Base-by-base conservation (phyloP, 345 rosid species). In the Gossypium australe region DNA sequence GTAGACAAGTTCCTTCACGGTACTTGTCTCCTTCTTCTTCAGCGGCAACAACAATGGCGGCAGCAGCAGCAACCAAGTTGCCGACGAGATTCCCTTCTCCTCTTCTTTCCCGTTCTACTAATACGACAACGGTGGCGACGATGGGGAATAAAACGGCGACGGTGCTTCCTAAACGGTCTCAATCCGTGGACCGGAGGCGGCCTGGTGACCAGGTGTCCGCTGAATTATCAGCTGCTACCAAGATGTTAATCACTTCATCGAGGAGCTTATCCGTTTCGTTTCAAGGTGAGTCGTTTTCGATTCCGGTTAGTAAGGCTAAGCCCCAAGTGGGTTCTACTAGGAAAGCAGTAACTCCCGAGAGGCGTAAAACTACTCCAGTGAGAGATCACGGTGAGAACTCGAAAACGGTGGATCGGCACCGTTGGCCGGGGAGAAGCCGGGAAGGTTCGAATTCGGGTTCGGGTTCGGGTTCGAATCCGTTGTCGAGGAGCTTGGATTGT, bases 221-320 rank as follows among this genome's bases (percentile, higher is more conserved):
- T 25, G 91, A 85, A 78, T 78, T 87, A 78, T 87, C 92, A 4
- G 83, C 88, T 62, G 92, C 94, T 0, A 75, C 89, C 9, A 91
- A 83, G 85, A 88, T 92, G 94, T 78, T 89, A 73, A 85, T 94
- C 70, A 89, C 97, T 82, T 94, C 97, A 13, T 83, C 98, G 0
- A 80, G 98, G 77, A 94, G 97, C 65, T 84, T 94, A 73, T 88
- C 97, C 25, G 98, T 94, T 76, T 89, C 98, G 1, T 94, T 94
- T 72, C 98, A 92, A 85, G 98, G 98, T 0, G 93, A 89, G 77
- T 77, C 92, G 58, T 94, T 89, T 86, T 89, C 97, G 52, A 92
- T 94, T 63, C 97, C 97, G 73, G 84, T 91, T 80, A 87, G 97
- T 66, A 94, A 86, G 80, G 86, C 89, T 58, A 94, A 89, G 79